Conservation (phyloP, 2,329 filamentous ascomycete species). For the Parastagonospora avenae region DNA sequence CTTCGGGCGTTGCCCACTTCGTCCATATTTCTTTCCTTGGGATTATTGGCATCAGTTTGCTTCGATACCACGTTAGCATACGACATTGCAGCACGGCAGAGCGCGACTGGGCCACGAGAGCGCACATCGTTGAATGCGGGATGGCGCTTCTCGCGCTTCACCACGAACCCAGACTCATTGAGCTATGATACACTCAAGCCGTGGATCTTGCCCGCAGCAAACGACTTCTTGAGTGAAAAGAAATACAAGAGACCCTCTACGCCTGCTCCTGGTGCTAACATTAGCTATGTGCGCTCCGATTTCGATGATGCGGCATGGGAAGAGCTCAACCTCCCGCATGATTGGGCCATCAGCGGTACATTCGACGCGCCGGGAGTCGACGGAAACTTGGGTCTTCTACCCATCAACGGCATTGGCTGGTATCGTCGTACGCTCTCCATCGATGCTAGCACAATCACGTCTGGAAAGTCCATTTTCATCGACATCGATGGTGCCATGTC, state of each 20-base stretch:
- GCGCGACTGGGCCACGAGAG: conserved; percentile 19
- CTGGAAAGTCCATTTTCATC: conserved; percentile 50
- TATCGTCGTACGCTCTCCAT: conserved; percentile 53
- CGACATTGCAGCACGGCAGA: conserved; percentile 5
- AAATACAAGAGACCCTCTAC: conserved; percentile 42
- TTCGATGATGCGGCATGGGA: conserved; percentile 54
- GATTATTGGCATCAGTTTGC: conserved; percentile 12
- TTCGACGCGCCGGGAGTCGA: conserved; percentile 46
- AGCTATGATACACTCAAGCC: conserved; percentile 47
- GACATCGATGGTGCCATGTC: conserved; percentile 61
- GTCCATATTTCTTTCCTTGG: neutral
- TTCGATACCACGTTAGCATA: conserved; percentile 10
- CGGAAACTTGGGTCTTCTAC: conserved; percentile 54
- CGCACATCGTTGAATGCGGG: conserved; percentile 43
- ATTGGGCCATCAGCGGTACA: conserved; percentile 57
- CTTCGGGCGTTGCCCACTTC: neutral
- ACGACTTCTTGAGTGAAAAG: conserved; percentile 47
- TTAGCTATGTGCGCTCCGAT: conserved; percentile 38
- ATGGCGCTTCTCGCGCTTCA: conserved; percentile 49
- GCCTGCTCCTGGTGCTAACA: conserved; percentile 30
- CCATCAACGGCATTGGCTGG: conserved; percentile 60
- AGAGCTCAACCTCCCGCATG: conserved; percentile 52
- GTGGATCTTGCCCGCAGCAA: conserved; percentile 52
- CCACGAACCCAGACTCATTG: conserved; percentile 45
- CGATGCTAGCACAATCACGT: conserved; percentile 26